Percentiles rank a stretch among this genome's conserved stretches.
Conservation (phyloP, 176 grass and related monocot species). For the Panicum miliaceum region DNA sequence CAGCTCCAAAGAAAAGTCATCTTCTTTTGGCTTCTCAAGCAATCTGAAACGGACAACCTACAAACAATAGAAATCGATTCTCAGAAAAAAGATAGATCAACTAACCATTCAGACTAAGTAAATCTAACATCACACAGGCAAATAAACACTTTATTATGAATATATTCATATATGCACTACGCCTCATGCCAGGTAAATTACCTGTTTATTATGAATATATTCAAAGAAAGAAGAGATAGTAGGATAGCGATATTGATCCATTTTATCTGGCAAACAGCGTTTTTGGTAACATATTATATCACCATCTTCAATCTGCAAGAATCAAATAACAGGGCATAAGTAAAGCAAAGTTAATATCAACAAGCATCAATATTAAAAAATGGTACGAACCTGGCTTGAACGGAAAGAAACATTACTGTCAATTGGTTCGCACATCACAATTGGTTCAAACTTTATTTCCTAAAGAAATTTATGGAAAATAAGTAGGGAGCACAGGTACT, state of each 20-base stretch:
- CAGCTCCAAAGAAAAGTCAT: constrained; percentile 72
- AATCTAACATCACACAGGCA: constrained; percentile 20
- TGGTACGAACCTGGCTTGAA: constrained; percentile 60
- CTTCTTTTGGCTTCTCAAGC: constrained; percentile 74
- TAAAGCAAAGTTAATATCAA: constrained; percentile 27
- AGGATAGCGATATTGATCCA: constrained; percentile 60
- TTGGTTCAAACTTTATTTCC: constrained; percentile 88
- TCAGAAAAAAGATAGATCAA: background rate
- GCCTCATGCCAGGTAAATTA: constrained; percentile 32
- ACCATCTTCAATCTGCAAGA: constrained; percentile 77
- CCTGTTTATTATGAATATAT: constrained; percentile 94
- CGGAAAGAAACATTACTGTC: constrained; percentile 50
- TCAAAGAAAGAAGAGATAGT: constrained; percentile 81
- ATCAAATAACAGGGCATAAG: constrained; percentile 42
- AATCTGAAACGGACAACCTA: constrained; percentile 73
- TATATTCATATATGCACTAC: too few relatives aligned
- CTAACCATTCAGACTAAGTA: constrained; percentile 16
- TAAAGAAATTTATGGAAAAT: constrained; percentile 50
- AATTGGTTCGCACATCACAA: constrained; percentile 65
- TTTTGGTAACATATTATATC: constrained; percentile 92
- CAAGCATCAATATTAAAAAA: background rate
- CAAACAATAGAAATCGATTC: constrained; percentile 6
- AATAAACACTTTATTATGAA: too few relatives aligned
- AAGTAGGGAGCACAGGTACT: background rate
- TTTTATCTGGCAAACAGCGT: constrained; percentile 45